These are phyloP conservation scores for Microcyclospora tardicrescens DNA, from an alignment of 2,329 filamentous ascomycete genomes.

Conservation along the genomic window DNA sequence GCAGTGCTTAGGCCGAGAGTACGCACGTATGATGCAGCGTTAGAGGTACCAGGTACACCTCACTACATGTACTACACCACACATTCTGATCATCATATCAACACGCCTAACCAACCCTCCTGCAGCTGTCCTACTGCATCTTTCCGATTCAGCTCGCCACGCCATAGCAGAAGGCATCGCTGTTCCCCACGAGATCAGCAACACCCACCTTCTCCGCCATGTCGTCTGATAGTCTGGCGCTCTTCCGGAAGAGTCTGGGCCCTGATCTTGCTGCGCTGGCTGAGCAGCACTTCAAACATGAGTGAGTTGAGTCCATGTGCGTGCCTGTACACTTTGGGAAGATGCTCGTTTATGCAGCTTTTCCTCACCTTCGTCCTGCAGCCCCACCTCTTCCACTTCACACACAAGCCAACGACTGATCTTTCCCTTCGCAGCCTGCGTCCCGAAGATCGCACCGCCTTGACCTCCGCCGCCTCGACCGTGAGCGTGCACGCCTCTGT, in stretches of 20 bases:
- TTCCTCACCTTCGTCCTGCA: background rate
- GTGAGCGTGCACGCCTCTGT: slow-evolving; percentile 43
- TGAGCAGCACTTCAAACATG: slow-evolving; percentile 45
- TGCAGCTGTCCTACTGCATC: too few relatives aligned
- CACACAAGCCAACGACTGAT: background rate
- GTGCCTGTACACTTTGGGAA: too few relatives aligned
- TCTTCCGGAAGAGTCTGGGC: slow-evolving; percentile 33
- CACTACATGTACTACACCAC: too few relatives aligned
- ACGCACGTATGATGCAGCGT: too few relatives aligned
- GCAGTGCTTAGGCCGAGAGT: too few relatives aligned
- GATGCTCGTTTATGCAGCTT: background rate
- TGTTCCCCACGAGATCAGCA: background rate
- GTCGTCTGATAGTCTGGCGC: slow-evolving; percentile 33
- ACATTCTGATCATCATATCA: too few relatives aligned
- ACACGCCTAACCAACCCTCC: too few relatives aligned
- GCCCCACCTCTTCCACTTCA: background rate
- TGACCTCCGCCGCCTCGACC: slow-evolving; percentile 43
- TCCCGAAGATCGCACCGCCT: slow-evolving; percentile 45
- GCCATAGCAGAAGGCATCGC: too few relatives aligned
- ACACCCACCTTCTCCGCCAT: background rate
- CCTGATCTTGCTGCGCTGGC: slow-evolving; percentile 43
- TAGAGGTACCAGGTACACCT: too few relatives aligned
- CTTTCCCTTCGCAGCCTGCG: slow-evolving; percentile 27
- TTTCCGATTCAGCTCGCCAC: too few relatives aligned
- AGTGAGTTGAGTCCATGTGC: slow-evolving; percentile 22